Evolutionary conservation across 116 monocot genomes (phyloP).

Genomic region (Zostera marina): DNA sequence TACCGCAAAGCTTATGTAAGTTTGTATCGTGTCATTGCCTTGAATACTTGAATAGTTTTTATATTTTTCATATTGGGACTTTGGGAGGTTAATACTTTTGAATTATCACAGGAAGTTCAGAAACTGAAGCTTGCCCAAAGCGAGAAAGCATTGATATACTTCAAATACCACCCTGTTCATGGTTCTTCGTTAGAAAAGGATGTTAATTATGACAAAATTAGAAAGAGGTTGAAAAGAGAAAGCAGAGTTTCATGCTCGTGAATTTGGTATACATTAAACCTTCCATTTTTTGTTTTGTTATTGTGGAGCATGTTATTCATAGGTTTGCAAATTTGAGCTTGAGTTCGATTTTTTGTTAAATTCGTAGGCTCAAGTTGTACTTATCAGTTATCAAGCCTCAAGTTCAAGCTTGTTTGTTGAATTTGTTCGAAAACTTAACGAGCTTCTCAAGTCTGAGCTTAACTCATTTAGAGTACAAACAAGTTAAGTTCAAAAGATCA

Average conservation of each 20-base stretch:
- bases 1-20: slow-evolving; percentile 57
- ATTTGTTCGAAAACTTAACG: no score
- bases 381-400: no score
- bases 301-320: no score
- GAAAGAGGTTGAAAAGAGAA: slow-evolving; percentile 4
- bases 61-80: no score
- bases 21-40: neutral
- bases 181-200: slow-evolving; percentile 9
- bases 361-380: no score
- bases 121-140: slow-evolving; percentile 29
- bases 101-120: slow-evolving; percentile 30
- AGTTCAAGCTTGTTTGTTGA: no score
- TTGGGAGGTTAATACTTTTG: neutral
- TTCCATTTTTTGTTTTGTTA: no score
- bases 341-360: no score
- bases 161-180: slow-evolving; percentile 54
- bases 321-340: no score
- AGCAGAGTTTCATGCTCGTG: slow-evolving; percentile 4
- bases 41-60: neutral
- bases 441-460: no score
- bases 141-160: slow-evolving; percentile 30
- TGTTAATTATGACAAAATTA: neutral
- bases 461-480: no score
- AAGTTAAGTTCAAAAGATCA: no score
- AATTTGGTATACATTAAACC: neutral